Percentiles rank a stretch among this genome's conserved stretches.
phyloP scores from a whole-genome alignment of 805 yeast genomes.

The Cyberlindnera suaveolens region DNA sequence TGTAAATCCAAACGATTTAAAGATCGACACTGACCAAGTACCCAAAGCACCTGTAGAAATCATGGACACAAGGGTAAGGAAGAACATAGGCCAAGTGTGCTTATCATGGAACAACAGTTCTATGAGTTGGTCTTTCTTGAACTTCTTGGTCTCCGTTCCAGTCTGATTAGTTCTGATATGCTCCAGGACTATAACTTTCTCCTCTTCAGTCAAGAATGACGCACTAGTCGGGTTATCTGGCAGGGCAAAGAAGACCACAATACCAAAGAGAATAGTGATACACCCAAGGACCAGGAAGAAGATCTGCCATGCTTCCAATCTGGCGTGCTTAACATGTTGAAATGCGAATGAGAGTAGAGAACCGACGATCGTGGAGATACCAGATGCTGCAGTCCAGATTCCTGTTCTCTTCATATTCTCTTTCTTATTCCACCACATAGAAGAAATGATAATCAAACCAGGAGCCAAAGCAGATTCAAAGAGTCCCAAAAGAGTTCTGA shows the following conservation, averaged over 20 bases:
- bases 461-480: constrained; percentile 49
- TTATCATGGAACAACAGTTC: constrained; percentile 39
- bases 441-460: constrained; percentile 45
- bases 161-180: constrained; percentile 37
- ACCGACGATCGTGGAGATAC: constrained; percentile 40
- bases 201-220: constrained; percentile 29
- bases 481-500: constrained; percentile 42
- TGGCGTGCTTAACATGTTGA: constrained; percentile 38
- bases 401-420: constrained; percentile 48
- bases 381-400: constrained; percentile 46
- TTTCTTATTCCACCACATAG: constrained; percentile 49
- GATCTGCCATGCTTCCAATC: constrained; percentile 48
- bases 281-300: constrained; percentile 49
- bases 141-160: constrained; percentile 38
- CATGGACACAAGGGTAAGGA: constrained; percentile 37
- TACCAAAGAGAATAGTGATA: constrained; percentile 43
- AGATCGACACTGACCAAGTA: constrained; percentile 14
- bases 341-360: constrained; percentile 43
- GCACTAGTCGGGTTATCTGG: constrained; percentile 41
- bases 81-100: constrained; percentile 39
- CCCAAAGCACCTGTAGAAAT: constrained; percentile 40
- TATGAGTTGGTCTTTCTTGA: constrained; percentile 32
- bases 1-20: constrained; percentile 12
- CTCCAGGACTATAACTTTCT: constrained; percentile 33
- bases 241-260: constrained; percentile 32